Conservation (phyloP, 2,329 filamentous ascomycete genomes). For the Lecanoromycetidae sp. region DNA sequence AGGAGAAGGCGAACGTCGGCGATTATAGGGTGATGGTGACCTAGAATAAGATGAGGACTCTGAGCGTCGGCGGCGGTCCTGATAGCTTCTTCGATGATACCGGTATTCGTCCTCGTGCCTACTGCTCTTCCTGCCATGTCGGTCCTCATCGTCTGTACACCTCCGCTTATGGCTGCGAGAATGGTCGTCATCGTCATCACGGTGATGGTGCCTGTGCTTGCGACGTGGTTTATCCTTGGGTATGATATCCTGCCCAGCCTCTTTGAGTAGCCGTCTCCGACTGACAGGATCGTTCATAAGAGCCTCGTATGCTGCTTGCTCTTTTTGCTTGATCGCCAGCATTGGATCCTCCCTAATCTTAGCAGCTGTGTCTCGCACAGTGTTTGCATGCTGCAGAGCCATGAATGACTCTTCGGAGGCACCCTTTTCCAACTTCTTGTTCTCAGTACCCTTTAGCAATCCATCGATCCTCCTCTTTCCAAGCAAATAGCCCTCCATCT, state of each 20-base stretch:
- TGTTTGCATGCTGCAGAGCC: slow-evolving; percentile 58
- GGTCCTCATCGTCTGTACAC: not conserved
- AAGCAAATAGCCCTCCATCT: slow-evolving; percentile 85
- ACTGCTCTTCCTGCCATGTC: slow-evolving; percentile 8
- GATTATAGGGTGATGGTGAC: slow-evolving; percentile 23
- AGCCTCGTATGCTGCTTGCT: slow-evolving; percentile 66
- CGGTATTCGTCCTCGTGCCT: slow-evolving; percentile 5
- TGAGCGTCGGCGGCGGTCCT: slow-evolving; percentile 34
- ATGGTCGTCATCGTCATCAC: slow-evolving; percentile 3
- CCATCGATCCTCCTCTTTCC: slow-evolving; percentile 88
- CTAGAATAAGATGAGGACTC: slow-evolving; percentile 26
- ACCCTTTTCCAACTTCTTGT: slow-evolving; percentile 68
- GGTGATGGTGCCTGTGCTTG: slow-evolving; percentile 22
- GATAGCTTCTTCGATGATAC: slow-evolving; percentile 21
- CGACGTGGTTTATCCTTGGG: slow-evolving; percentile 25
- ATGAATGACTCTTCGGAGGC: slow-evolving; percentile 51
- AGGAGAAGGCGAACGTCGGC: slow-evolving; percentile 16
- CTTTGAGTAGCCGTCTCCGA: slow-evolving; percentile 28
- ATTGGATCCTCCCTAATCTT: slow-evolving; percentile 89
- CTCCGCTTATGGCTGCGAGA: no score
- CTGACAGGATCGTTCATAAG: slow-evolving; percentile 42
- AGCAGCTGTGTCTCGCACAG: slow-evolving; percentile 61
- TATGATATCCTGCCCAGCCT: slow-evolving; percentile 29
- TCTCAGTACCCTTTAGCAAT: slow-evolving; percentile 68
- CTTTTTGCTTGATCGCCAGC: slow-evolving; percentile 83